phyloP scores from a whole-genome alignment of 177 flowering plant genomes.

The Vitis hybrid region DNA sequence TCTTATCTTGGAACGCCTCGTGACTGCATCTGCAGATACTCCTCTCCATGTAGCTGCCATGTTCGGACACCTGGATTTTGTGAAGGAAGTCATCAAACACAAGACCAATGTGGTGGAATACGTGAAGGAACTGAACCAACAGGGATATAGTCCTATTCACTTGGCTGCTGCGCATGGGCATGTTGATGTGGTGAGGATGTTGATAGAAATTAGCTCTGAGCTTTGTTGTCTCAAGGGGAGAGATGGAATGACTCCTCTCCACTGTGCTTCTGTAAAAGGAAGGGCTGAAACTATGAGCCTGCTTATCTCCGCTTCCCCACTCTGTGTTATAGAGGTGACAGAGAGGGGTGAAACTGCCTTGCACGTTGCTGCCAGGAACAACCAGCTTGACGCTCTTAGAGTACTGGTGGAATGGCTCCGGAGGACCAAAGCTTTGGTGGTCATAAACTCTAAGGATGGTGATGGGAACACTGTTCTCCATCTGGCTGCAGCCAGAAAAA shows the following conservation, averaged over 20 bases:
- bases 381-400: constrained; percentile 11
- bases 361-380: constrained; percentile 6
- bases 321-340: constrained; percentile 14
- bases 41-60: constrained; percentile 16
- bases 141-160: constrained; percentile 23
- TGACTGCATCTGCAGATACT: constrained; percentile 5
- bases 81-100: constrained; percentile 7
- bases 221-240: constrained; percentile 21
- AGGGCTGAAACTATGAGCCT: constrained; percentile 7
- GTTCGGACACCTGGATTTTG: constrained; percentile 1
- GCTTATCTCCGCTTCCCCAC: constrained; percentile 13
- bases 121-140: constrained; percentile 8
- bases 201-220: background rate
- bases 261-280: constrained; percentile 18
- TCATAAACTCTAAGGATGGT: constrained; percentile 19
- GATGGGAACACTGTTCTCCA: constrained; percentile 38
- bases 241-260: constrained; percentile 19
- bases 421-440: background rate
- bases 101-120: constrained; percentile 3
- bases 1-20: background rate
- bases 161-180: constrained; percentile 17
- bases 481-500: constrained; percentile 21
- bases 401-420: too few species aligned
- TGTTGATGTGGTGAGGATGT: background rate
- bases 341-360: constrained; percentile 20